A percentile compares a stretch with the other conserved stretches of the same genome.
These are phyloP conservation scores for Dactylellina cionopaga DNA, from an alignment of 2,329 filamentous ascomycete genomes.

Conservation along the genomic window DNA sequence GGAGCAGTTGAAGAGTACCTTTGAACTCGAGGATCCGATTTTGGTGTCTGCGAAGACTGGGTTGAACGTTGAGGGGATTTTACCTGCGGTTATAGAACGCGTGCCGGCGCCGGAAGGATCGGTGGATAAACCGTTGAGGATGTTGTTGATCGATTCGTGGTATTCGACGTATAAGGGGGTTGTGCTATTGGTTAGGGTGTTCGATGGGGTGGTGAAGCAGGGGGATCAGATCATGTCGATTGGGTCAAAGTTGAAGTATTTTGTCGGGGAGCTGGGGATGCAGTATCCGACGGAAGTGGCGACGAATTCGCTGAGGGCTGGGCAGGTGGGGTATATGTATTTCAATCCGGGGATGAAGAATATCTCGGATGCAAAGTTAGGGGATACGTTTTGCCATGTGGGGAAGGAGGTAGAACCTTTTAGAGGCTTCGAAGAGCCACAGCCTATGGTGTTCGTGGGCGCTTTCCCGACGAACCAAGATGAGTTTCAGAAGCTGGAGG, in stretches of 20 bases:
- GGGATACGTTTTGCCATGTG: slow-evolving; percentile 89
- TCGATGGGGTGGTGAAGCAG: slow-evolving; percentile 83
- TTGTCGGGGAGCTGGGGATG: slow-evolving; percentile 94
- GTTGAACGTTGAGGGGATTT: slow-evolving; percentile 80
- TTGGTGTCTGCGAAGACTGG: slow-evolving; percentile 94
- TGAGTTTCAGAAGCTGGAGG: slow-evolving; percentile 82
- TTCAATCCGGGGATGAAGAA: slow-evolving; percentile 99
- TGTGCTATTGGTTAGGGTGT: slow-evolving; percentile 87
- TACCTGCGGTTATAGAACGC: slow-evolving; percentile 85
- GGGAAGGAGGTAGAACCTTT: slow-evolving; percentile 84
- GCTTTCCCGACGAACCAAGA: slow-evolving; percentile 93
- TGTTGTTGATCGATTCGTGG: slow-evolving; percentile 96
- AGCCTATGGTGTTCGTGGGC: slow-evolving; percentile 98
- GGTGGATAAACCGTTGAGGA: slow-evolving; percentile 75
- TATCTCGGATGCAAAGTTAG: slow-evolving; percentile 93
- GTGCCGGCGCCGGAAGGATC: slow-evolving; percentile 85
- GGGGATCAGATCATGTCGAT: slow-evolving; percentile 89
- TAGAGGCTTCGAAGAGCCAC: slow-evolving; percentile 94
- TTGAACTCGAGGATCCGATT: slow-evolving; percentile 84
- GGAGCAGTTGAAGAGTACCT: slow-evolving; percentile 83
- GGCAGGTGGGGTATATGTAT: slow-evolving; percentile 94
- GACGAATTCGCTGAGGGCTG: slow-evolving; percentile 81
- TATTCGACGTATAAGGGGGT: slow-evolving; percentile 97
- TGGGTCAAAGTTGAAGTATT: slow-evolving; percentile 88
- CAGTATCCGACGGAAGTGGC: slow-evolving; percentile 90